Evolutionary conservation across 345 rosid species (phyloP).

Genomic region (Eucalyptus melliodora): DNA sequence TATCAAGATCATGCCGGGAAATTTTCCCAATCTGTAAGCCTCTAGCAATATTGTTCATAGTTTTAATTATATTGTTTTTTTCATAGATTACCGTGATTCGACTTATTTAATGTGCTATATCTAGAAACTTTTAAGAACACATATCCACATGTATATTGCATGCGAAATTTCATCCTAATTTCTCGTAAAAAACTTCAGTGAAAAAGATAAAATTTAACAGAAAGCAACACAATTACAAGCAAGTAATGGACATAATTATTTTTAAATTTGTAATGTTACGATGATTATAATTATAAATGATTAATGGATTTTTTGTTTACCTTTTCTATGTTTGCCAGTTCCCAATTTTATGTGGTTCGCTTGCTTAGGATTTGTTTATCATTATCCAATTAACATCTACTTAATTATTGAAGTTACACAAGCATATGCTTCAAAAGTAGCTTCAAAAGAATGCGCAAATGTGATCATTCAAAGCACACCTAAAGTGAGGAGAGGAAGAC

Average conservation of each 20-base stretch:
- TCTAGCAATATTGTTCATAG: neutral
- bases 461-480: rapidly evolving
- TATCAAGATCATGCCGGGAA: rapidly evolving
- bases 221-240: neutral
- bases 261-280: neutral
- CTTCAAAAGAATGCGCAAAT: neutral
- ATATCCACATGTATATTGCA: neutral
- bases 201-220: neutral
- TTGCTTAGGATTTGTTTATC: neutral
- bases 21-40: neutral
- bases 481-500: neutral
- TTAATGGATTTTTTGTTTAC: neutral
- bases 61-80: neutral
- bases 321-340: neutral
- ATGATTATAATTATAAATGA: neutral
- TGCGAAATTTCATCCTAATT: neutral
- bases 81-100: neutral
- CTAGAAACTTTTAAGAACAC: neutral
- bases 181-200: neutral
- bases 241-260: neutral
- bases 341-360: neutral
- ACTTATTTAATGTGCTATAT: neutral
- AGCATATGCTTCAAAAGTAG: neutral
- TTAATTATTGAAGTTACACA: neutral
- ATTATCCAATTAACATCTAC: rapidly evolving